A percentile compares a stretch with the other conserved stretches of the same genome.
Evolutionary conservation across 768 basidiomycete species (phyloP).

Genomic region (Rhodotorula graminis): DNA sequence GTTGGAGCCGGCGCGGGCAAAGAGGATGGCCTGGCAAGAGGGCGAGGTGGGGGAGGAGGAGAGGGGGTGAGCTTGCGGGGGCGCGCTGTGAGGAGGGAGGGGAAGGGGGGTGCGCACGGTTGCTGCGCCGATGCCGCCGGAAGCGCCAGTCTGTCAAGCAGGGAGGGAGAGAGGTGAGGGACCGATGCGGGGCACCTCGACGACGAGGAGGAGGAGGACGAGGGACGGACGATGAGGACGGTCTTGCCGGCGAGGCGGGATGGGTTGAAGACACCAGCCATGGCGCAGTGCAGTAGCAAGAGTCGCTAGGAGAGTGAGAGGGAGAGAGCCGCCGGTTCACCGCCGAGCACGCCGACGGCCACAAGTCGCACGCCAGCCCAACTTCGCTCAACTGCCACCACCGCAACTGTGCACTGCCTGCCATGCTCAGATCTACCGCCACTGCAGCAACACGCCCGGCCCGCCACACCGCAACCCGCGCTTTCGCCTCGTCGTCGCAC

Average conservation of each 20-base stretch:
- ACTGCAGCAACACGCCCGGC: neutral
- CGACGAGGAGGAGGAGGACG: neutral
- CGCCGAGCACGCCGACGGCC: neutral
- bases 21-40: constrained; percentile 28
- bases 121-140: constrained; percentile 35
- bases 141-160: constrained; percentile 18
- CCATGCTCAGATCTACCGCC: no score
- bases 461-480: neutral
- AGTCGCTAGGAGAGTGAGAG: neutral
- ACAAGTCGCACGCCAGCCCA: no score
- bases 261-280: constrained; percentile 24
- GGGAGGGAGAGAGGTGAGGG: neutral
- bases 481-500: neutral
- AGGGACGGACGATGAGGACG: constrained; percentile 29
- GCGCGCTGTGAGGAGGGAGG: neutral
- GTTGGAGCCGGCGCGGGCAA: constrained; percentile 36
- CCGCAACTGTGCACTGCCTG: no score
- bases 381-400: no score
- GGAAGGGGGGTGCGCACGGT: constrained; percentile 1
- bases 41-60: neutral
- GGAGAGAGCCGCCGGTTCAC: no score
- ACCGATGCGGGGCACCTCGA: neutral
- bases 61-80: neutral
- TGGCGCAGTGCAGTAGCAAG: neutral
- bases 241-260: constrained; percentile 27